Conservation (phyloP, 208 protist species). For the Trypanosoma theileri region DNA sequence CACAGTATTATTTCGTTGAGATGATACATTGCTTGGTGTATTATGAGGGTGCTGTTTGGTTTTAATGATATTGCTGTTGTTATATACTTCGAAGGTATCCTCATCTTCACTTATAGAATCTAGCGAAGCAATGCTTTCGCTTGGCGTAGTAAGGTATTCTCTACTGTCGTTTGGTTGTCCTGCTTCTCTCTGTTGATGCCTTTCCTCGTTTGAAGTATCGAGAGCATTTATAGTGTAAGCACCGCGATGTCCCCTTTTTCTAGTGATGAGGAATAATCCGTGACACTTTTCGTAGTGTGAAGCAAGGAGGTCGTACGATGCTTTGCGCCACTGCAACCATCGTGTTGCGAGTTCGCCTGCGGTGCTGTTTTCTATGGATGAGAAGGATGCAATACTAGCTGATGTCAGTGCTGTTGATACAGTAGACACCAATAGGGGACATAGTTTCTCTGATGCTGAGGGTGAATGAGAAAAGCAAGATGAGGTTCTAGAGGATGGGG, state of each 20-base stretch:
- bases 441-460: neutral
- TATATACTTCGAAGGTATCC: too few species aligned
- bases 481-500: neutral
- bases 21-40: too few species aligned
- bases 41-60: too few species aligned
- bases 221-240: neutral
- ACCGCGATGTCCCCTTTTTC: neutral
- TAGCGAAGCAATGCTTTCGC: conserved; percentile 9
- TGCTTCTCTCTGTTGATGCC: neutral
- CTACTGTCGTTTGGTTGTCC: neutral
- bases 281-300: conserved; percentile 31
- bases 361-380: conserved; percentile 14
- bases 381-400: conserved; percentile 17
- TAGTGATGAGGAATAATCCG: neutral
- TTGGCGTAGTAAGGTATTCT: conserved; percentile 5
- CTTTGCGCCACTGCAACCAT: conserved; percentile 19
- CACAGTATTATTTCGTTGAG: too few species aligned
- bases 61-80: too few species aligned
- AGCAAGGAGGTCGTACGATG: conserved; percentile 23
- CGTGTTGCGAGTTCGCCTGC: conserved; percentile 24
- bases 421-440: neutral
- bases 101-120: neutral
- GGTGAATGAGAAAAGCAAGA: neutral
- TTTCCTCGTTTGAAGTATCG: neutral
- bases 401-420: conserved; percentile 11